Base-by-base conservation (phyloP, 163 green algal species). In the Chlamydomonas reinhardtii region DNA sequence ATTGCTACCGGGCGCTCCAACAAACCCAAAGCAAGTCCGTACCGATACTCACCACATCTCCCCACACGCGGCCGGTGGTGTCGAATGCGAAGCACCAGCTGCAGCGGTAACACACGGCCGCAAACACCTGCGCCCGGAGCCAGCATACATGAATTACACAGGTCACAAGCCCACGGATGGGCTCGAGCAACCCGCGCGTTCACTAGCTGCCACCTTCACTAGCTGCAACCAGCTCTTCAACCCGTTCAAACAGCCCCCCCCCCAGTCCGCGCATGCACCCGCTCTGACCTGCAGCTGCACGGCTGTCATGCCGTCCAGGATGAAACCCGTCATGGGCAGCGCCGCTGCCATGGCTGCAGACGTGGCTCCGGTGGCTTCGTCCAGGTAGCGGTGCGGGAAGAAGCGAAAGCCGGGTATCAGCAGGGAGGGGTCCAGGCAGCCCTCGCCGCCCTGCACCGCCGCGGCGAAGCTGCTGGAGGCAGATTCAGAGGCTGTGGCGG, bases 11-110 rank as follows among this genome's bases (percentile, higher is more conserved):
- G n/a, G n/a, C n/a, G n/a, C n/a, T n/a, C n/a, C n/a, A n/a, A n/a
- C n/a, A n/a, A n/a, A n/a, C n/a, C n/a, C n/a, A n/a, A n/a, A n/a
- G n/a, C n/a, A n/a, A n/a, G n/a, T n/a, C n/a, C 2, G 20, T 32
- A 6, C 6, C 6, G 32, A 6, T 22, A 74, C 76, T 5, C 76
- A 83, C 76, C 61, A 31, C 15, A 29, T 83, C 76, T 24, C 62
- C 62, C 76, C 76, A 83, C 14, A 83, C 39, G 24, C 62, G 76
- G 12, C 76, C 76, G 19, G 76, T 83, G 32, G 62, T 83, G 76
- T 83, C 76, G 76, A 74, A 83, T 9, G 62, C 76, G 16, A 39
- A 73, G 62, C 76, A 83, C 76, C 62, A 74, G 39, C 4, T 22
- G n/a, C 34, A 73, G 22, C 39, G 62, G 37, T 61, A 73, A 29